phyloP scores from a whole-genome alignment of 805 yeast species.

The Clavispora asparagi region DNA sequence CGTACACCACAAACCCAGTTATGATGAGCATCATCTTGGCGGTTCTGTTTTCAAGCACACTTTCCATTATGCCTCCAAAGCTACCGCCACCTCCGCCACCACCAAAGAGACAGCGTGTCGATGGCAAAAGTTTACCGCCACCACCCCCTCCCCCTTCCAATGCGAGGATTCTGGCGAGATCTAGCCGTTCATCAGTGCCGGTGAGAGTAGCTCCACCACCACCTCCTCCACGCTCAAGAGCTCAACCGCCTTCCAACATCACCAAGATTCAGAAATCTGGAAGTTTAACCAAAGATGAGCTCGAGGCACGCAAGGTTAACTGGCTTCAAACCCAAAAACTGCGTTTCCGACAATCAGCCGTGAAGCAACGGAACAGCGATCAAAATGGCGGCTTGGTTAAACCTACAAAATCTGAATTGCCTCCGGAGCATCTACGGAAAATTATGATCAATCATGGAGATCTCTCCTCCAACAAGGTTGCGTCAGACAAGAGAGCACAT shows the following conservation, averaged over 20 bases:
- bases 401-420: constrained; percentile 73
- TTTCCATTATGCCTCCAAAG: constrained; percentile 1
- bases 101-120: not conserved
- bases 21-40: constrained; percentile 1
- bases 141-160: constrained; percentile 35
- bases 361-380: constrained; percentile 13
- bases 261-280: constrained; percentile 1
- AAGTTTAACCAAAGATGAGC: constrained; percentile 14
- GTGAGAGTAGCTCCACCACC: constrained; percentile 2
- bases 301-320: constrained; percentile 43
- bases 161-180: constrained; percentile 3
- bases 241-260: constrained; percentile 10
- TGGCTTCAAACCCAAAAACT: constrained; percentile 65
- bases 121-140: constrained; percentile 12
- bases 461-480: constrained; percentile 69
- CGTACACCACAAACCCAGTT: constrained; percentile 1
- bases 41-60: not conserved
- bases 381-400: constrained; percentile 44
- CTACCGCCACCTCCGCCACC: constrained; percentile 10
- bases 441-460: constrained; percentile 82
- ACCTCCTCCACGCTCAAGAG: constrained; percentile 2
- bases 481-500: constrained; percentile 81
- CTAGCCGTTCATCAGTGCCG: not conserved
- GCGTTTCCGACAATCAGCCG: constrained; percentile 37
- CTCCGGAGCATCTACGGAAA: constrained; percentile 87